Evolutionary conservation across 2,329 filamentous ascomycete genomes (phyloP).

Genomic region (Aspergillus sp.): DNA sequence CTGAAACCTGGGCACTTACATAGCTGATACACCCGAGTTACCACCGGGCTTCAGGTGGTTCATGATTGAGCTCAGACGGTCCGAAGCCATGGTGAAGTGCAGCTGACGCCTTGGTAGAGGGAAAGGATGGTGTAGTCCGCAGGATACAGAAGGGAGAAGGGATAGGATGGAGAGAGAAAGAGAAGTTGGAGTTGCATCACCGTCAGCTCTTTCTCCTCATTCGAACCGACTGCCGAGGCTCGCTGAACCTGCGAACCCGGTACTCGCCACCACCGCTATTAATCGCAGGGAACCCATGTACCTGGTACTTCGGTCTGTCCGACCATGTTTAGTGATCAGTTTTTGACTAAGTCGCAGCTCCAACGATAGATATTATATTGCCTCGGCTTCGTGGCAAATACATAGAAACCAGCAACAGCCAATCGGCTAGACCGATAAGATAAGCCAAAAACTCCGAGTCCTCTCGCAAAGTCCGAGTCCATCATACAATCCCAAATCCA

Average conservation of each 20-base stretch:
- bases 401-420: no score
- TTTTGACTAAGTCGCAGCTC: no score
- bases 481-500: no score
- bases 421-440: no score
- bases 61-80: conserved; percentile 78
- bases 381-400: no score
- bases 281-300: background rate
- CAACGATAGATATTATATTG: no score
- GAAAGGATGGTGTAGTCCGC: background rate
- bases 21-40: conserved; percentile 59
- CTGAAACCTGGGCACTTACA: conserved; percentile 65
- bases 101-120: background rate
- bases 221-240: background rate
- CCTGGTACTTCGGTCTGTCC: no score
- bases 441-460: no score
- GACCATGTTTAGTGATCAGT: no score
- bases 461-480: no score
- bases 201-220: conserved; percentile 1
- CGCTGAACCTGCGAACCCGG: background rate
- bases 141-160: background rate
- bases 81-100: conserved; percentile 60
- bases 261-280: background rate
- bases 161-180: background rate
- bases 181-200: background rate
- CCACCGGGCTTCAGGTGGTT: conserved; percentile 67